Evolutionary conservation across 1,284 basidiomycete genomes (phyloP).

Genomic region (Ceratobasidium papillatum): DNA sequence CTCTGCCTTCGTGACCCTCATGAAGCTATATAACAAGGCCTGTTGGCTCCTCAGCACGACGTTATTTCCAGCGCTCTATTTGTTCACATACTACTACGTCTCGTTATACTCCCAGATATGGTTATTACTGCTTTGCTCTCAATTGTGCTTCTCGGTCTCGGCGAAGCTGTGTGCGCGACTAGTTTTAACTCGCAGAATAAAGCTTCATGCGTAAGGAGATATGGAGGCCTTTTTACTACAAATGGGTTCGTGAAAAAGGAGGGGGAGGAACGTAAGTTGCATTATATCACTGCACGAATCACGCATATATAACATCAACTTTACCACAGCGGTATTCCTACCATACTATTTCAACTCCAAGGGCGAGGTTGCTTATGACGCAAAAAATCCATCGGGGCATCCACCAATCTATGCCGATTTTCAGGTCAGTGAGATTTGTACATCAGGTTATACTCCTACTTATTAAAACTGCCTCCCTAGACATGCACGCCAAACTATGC

Average conservation of each 20-base stretch:
- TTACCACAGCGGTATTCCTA: not conserved
- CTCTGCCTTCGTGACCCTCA: too few relatives aligned
- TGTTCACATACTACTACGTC: too few relatives aligned
- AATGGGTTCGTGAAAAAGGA: not conserved
- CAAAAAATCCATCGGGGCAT: not conserved
- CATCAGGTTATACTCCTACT: not conserved
- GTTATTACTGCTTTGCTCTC: not conserved
- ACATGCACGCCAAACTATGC: slow-evolving; percentile 15
- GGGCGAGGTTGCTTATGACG: not conserved
- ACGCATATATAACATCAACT: not conserved
- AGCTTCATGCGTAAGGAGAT: slow-evolving; percentile 1
- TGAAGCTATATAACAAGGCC: too few relatives aligned
- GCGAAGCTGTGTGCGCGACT: not conserved
- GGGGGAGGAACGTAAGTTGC: not conserved
- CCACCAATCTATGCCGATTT: not conserved
- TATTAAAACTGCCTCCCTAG: not conserved
- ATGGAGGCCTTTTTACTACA: not conserved
- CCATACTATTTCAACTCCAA: slow-evolving; percentile 7
- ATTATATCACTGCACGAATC: not conserved
- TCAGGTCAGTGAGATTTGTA: not conserved
- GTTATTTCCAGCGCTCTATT: too few relatives aligned
- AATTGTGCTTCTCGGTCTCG: not conserved
- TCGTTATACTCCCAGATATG: not conserved
- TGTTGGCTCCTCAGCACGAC: too few relatives aligned
- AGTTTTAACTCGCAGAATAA: not conserved